Conservation (phyloP, 179 eudicot genomes). For the Drosera spatulata region DNA sequence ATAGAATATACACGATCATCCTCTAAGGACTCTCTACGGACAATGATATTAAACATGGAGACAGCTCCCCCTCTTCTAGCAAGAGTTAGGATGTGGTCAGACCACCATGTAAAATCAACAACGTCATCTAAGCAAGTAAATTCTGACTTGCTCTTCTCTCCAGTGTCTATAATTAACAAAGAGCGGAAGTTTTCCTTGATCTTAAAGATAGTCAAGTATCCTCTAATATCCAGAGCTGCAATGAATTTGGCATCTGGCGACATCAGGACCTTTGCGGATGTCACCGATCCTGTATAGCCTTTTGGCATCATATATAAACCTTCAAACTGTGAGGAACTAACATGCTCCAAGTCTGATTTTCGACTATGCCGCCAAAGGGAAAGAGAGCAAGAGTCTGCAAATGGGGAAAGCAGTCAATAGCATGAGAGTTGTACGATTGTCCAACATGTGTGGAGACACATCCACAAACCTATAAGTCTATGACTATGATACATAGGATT, state of each 20-base stretch:
- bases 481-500: too few relatives aligned
- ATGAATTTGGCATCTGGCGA: slow-evolving; percentile 63
- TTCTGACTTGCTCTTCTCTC: slow-evolving; percentile 18
- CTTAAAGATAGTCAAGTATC: slow-evolving; percentile 48
- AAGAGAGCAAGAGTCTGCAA: slow-evolving; percentile 50
- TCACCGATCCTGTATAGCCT: slow-evolving; percentile 37
- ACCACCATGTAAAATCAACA: slow-evolving; percentile 93
- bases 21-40: slow-evolving; percentile 25
- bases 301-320: slow-evolving; percentile 50
- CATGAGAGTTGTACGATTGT: too few relatives aligned
- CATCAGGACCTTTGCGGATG: slow-evolving; percentile 66
- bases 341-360: slow-evolving; percentile 29
- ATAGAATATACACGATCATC: slow-evolving; percentile 40
- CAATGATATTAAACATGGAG: slow-evolving; percentile 43
- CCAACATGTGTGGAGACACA: too few relatives aligned
- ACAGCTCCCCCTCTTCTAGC: slow-evolving; percentile 48
- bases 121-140: slow-evolving; percentile 24
- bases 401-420: slow-evolving; percentile 6
- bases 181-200: slow-evolving; percentile 31
- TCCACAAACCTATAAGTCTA: too few relatives aligned
- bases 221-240: slow-evolving; percentile 67
- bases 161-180: slow-evolving; percentile 27
- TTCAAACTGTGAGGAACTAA: slow-evolving; percentile 41
- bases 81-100: slow-evolving; percentile 53
- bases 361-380: slow-evolving; percentile 55